phyloP scores from a whole-genome alignment of 2,329 filamentous ascomycete genomes.

The Stachybotrys elegans region DNA sequence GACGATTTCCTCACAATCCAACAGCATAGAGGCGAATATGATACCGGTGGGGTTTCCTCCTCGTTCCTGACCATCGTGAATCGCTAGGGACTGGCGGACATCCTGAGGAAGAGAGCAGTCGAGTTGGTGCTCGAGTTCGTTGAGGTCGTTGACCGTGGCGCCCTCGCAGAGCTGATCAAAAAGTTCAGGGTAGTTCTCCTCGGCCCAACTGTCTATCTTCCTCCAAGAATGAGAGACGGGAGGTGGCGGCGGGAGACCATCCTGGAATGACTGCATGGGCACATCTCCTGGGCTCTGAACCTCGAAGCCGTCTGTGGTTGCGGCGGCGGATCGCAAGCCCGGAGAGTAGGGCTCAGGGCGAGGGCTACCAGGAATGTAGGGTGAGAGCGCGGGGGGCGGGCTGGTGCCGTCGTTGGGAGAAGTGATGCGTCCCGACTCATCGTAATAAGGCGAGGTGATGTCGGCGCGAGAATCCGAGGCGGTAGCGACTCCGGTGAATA shows the following conservation, averaged over 20 bases:
- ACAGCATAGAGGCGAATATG: constrained; percentile 88
- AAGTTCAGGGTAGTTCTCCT: constrained; percentile 92
- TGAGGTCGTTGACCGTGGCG: constrained; percentile 89
- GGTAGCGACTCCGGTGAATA: constrained; percentile 83
- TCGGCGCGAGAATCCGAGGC: constrained; percentile 85
- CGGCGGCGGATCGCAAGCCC: constrained; percentile 75
- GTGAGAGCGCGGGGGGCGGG: constrained; percentile 26
- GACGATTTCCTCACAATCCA: constrained; percentile 97
- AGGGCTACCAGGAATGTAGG: constrained; percentile 43
- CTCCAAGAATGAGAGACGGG: constrained; percentile 87
- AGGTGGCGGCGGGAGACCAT: constrained; percentile 84
- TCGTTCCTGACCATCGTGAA: constrained; percentile 96
- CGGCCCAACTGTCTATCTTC: constrained; percentile 89
- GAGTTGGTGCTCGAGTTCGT: constrained; percentile 92
- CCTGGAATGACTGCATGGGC: constrained; percentile 92
- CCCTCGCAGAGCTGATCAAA: constrained; percentile 91
- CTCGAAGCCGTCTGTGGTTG: constrained; percentile 65
- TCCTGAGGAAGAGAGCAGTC: constrained; percentile 93
- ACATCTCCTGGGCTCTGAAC: constrained; percentile 75
- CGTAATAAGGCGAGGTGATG: constrained; percentile 71
- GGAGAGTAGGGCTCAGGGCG: constrained; percentile 78
- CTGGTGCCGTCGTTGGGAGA: constrained; percentile 33
- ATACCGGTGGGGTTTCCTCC: constrained; percentile 87
- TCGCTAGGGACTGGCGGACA: constrained; percentile 81
- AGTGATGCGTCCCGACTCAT: constrained; percentile 58